Conservation (phyloP, 768 basidiomycete genomes). For the Termitomyces sp. region DNA sequence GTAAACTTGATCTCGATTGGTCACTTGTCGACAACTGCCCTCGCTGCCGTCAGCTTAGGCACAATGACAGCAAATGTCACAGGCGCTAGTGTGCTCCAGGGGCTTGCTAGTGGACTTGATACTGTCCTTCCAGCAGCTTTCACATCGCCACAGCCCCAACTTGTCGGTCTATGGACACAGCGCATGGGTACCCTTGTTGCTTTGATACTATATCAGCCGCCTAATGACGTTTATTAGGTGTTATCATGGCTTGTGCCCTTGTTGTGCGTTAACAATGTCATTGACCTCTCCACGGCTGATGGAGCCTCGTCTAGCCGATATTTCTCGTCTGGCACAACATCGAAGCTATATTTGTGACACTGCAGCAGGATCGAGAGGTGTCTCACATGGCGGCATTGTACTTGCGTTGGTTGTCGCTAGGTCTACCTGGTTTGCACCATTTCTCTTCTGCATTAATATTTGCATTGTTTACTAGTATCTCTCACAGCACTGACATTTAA, state of each 20-base stretch:
- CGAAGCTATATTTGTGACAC: background rate
- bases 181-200: constrained; percentile 38
- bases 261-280: background rate
- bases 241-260: constrained; percentile 6
- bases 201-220: background rate
- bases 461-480: background rate
- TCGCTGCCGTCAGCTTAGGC: constrained; percentile 55
- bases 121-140: constrained; percentile 75
- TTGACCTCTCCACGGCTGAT: background rate
- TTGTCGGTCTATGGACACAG: constrained; percentile 60
- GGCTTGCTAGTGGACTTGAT: constrained; percentile 62
- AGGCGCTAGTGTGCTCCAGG: constrained; percentile 38
- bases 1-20: constrained; percentile 66
- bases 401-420: background rate
- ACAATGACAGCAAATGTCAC: constrained; percentile 40
- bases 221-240: background rate
- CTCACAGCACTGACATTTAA: background rate
- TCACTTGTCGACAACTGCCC: constrained; percentile 64
- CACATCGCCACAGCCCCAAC: constrained; percentile 42
- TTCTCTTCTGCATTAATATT: background rate
- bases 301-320: background rate
- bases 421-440: background rate
- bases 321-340: background rate
- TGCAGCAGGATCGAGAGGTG: constrained; percentile 6
- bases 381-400: constrained; percentile 2